phyloP scores from a whole-genome alignment of 331 rosid genomes.

The Rhamnella rubrinervis region DNA sequence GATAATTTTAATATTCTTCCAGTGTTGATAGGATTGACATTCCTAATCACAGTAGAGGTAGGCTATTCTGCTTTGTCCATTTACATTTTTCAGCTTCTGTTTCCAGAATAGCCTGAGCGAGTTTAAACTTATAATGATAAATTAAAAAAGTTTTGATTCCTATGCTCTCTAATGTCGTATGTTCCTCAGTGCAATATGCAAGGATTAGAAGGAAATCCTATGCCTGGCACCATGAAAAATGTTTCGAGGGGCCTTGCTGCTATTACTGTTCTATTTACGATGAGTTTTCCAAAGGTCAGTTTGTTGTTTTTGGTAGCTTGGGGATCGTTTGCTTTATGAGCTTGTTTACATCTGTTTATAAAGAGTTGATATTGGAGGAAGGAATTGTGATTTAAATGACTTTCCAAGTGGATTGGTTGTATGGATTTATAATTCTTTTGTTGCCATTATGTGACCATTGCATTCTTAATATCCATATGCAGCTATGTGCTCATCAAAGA shows the following conservation, averaged over 20 bases:
- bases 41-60: conserved; percentile 87
- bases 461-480: too few species aligned
- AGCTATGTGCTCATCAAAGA: too few species aligned
- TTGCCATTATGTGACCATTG: background rate
- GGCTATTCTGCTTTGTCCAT: conserved; percentile 11
- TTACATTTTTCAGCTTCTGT: background rate
- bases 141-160: background rate
- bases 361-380: conserved; percentile 1
- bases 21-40: conserved; percentile 67
- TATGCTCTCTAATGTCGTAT: background rate
- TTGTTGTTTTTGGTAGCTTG: conserved; percentile 18
- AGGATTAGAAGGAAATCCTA: conserved; percentile 95
- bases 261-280: conserved; percentile 84
- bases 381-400: conserved; percentile 8
- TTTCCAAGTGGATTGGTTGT: conserved; percentile 9
- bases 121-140: too few species aligned
- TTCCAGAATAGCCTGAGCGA: background rate
- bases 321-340: background rate
- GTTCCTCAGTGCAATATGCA: conserved; percentile 69
- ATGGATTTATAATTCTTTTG: background rate
- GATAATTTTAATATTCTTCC: conserved; percentile 70
- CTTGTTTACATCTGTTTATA: conserved; percentile 12
- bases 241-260: conserved; percentile 73
- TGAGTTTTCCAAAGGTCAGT: conserved; percentile 78
- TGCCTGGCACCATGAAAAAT: conserved; percentile 72